Percentiles rank a stretch among this genome's conserved stretches.
These are phyloP conservation scores for Halteria grandinella DNA, from an alignment of 73 alveolate genomes.

Conservation along the genomic window DNA sequence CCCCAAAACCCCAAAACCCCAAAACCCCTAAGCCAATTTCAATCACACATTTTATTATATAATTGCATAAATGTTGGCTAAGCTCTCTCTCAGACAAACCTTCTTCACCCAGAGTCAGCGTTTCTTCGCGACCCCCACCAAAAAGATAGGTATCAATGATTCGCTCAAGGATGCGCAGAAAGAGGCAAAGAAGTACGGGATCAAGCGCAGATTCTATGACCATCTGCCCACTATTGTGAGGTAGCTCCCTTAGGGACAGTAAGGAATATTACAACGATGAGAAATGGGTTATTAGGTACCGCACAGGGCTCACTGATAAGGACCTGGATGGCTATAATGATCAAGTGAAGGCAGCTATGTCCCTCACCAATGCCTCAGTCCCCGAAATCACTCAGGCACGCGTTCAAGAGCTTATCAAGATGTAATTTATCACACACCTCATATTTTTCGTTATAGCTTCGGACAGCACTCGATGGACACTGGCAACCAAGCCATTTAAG, in stretches of 20 bases:
- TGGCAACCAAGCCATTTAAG: constrained; percentile 69
- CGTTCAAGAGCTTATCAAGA: constrained; percentile 10
- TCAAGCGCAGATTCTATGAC: constrained; percentile 41
- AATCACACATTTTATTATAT: too few species aligned
- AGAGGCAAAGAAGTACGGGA: constrained; percentile 48
- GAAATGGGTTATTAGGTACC: too few species aligned
- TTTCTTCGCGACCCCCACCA: constrained; percentile 2
- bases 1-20: too few species aligned
- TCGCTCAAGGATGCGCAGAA: constrained; percentile 8
- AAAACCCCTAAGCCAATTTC: too few species aligned
- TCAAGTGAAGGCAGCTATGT: constrained; percentile 33
- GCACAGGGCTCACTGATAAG: constrained; percentile 13
- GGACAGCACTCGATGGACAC: constrained; percentile 55
- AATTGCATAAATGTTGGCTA: too few species aligned
- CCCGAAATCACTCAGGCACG: constrained; percentile 31
- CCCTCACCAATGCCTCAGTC: constrained; percentile 11
- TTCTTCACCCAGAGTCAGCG: too few species aligned
- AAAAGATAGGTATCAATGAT: constrained; percentile 8
- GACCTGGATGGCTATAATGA: constrained; percentile 39
- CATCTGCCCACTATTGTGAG: constrained; percentile 28
- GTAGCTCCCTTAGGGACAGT: constrained; percentile 33
- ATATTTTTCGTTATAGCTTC: constrained; percentile 34
- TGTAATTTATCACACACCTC: constrained; percentile 15
- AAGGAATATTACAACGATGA: background rate
- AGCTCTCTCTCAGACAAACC: too few species aligned